Conservation (phyloP, 2,329 filamentous ascomycete species). For the Cladosporium sphaerospermum region DNA sequence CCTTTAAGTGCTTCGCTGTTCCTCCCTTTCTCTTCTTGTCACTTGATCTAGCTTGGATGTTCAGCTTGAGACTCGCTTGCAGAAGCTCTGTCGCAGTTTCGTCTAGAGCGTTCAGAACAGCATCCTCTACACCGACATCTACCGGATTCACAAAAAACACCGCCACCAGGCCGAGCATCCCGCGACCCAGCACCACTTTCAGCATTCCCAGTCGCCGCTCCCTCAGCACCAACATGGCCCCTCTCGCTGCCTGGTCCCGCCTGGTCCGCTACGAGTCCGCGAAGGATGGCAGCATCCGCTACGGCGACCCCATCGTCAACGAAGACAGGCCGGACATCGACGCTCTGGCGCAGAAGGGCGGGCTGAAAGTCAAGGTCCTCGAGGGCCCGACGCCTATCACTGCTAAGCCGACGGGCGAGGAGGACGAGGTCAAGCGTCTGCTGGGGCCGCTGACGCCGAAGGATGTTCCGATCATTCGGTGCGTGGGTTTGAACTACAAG, state of each 20-base stretch:
- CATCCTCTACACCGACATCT: background rate
- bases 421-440: constrained; percentile 48
- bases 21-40: background rate
- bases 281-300: constrained; percentile 62
- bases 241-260: constrained; percentile 44
- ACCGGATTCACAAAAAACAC: background rate
- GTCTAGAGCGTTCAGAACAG: background rate
- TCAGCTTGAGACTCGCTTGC: background rate
- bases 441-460: constrained; percentile 46
- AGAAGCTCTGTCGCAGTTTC: background rate
- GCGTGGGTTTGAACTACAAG: constrained; percentile 55
- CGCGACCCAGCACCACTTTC: background rate
- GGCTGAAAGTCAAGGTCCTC: constrained; percentile 49
- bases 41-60: background rate
- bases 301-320: constrained; percentile 61
- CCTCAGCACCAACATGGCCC: constrained; percentile 5
- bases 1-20: background rate
- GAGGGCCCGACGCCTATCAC: constrained; percentile 38
- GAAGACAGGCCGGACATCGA: constrained; percentile 27
- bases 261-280: constrained; percentile 61
- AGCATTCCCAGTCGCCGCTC: too few relatives aligned
- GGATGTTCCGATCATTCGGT: constrained; percentile 53
- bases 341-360: constrained; percentile 32
- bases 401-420: constrained; percentile 49
- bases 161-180: background rate